Conservation (phyloP, 306 rosid species). For the Cucumis sativus region DNA sequence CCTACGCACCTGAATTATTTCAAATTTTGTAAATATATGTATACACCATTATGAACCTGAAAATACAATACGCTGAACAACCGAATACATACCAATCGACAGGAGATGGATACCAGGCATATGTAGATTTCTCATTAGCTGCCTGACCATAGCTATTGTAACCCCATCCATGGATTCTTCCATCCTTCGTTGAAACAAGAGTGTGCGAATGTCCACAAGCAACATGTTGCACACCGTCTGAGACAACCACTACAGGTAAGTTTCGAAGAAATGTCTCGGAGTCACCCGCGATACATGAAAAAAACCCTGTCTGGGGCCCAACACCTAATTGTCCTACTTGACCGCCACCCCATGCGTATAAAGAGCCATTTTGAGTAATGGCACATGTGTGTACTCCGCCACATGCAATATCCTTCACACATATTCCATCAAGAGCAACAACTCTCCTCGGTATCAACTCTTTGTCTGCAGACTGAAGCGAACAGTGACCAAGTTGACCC, state of each 20-base stretch:
- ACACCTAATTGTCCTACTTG: constrained; percentile 90
- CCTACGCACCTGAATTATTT: constrained; percentile 64
- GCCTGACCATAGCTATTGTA: constrained; percentile 96
- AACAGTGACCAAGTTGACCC: constrained; percentile 99
- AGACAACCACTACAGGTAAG: constrained; percentile 67
- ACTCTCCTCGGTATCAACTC: constrained; percentile 88
- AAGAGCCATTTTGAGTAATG: constrained; percentile 64
- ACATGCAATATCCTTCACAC: constrained; percentile 52
- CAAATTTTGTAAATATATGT: background rate
- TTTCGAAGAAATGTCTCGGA: constrained; percentile 50
- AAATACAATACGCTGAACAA: background rate
- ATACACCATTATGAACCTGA: background rate
- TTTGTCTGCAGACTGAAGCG: constrained; percentile 70
- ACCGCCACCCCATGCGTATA: constrained; percentile 94
- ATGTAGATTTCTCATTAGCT: constrained; percentile 72
- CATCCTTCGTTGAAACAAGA: constrained; percentile 45
- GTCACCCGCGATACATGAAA: constrained; percentile 53
- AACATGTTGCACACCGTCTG: constrained; percentile 60
- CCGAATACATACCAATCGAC: constrained; percentile 61
- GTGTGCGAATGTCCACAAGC: constrained; percentile 72
- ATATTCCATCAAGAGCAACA: constrained; percentile 61
- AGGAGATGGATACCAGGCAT: constrained; percentile 97
- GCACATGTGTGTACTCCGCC: constrained; percentile 93
- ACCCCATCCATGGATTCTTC: constrained; percentile 96
- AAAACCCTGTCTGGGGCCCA: constrained; percentile 72